Evolutionary conservation across 768 basidiomycete genomes (phyloP).

Genomic region (Mycena polygramma): DNA sequence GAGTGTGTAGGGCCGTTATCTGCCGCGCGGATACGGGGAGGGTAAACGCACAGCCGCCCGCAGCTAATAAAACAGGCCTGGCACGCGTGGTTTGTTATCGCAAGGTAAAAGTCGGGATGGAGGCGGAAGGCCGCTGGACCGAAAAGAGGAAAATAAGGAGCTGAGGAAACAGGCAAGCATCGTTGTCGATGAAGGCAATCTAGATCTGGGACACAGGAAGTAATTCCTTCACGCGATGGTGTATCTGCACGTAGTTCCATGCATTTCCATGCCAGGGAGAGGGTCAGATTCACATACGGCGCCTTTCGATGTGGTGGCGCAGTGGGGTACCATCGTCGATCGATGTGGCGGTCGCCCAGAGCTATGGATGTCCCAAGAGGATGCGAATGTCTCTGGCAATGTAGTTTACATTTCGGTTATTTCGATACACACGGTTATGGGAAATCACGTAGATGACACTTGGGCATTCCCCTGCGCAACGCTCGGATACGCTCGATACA

Average conservation of each 20-base stretch:
- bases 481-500: conserved; percentile 63
- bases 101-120: background rate
- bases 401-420: conserved; percentile 1
- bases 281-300: background rate
- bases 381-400: background rate
- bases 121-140: background rate
- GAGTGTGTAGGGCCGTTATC: conserved; percentile 5
- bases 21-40: conserved; percentile 26
- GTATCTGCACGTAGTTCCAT: background rate
- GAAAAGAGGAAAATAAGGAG: background rate
- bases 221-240: background rate
- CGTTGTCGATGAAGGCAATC: background rate
- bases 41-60: background rate
- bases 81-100: conserved; percentile 20
- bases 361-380: background rate
- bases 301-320: background rate
- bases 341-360: conserved; percentile 7
- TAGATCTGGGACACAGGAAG: background rate
- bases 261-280: background rate
- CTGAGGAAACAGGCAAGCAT: conserved; percentile 2
- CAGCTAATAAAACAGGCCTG: conserved; percentile 25
- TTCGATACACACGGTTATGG: background rate
- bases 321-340: conserved; percentile 17
- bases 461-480: conserved; percentile 56
- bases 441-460: conserved; percentile 2